Evolutionary conservation across 1,284 basidiomycete species (phyloP).

Genomic region (Clitocybe nebularis): DNA sequence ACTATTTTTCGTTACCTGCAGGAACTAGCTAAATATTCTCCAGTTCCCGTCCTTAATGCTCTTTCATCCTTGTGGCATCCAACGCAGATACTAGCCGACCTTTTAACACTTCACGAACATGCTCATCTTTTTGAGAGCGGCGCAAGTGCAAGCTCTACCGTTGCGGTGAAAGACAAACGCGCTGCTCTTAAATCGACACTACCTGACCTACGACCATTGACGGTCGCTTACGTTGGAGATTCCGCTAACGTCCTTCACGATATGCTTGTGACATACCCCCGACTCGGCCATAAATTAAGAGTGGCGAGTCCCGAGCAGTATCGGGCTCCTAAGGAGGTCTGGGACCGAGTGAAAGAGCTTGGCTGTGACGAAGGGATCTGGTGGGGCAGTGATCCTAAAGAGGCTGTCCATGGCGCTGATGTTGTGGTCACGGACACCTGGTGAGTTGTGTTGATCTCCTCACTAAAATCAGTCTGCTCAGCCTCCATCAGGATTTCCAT

Average conservation of each 20-base stretch:
- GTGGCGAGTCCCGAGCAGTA: conserved; percentile 82
- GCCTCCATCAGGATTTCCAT: conserved; percentile 79
- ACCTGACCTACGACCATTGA: conserved; percentile 59
- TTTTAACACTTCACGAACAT: conserved; percentile 86
- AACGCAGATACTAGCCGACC: conserved; percentile 91
- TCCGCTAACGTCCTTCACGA: conserved; percentile 96
- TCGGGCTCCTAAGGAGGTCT: conserved; percentile 75
- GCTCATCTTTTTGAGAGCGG: conserved; percentile 44
- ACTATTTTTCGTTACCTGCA: conserved; percentile 28
- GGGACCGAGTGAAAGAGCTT: conserved; percentile 71
- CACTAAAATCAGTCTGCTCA: not conserved
- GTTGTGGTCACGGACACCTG: conserved; percentile 96
- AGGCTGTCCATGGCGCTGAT: conserved; percentile 88
- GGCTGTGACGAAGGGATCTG: conserved; percentile 69
- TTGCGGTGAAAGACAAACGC: conserved; percentile 6
- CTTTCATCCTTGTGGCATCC: conserved; percentile 96
- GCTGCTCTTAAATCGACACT: conserved; percentile 18
- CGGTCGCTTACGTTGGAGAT: conserved; percentile 93
- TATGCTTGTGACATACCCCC: conserved; percentile 93
- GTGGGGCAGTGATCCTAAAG: conserved; percentile 77
- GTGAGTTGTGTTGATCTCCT: conserved; percentile 38
- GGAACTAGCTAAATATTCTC: conserved; percentile 86
- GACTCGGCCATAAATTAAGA: conserved; percentile 84
- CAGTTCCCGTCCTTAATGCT: conserved; percentile 94
- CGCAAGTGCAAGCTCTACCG: conserved; percentile 7